A percentile compares a stretch with the other conserved stretches of the same genome.
These are phyloP conservation scores for grape (Vitis vinifera) DNA, from an alignment of 164 flowering plant genomes.

Conservation along the genomic window ASM3070453v1 NC_081808.1:25651501-25652000, in stretches of 20 bases:
- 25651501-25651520: background rate
- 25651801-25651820: conserved; percentile 36
- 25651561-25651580: background rate
- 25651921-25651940: conserved; percentile 26
- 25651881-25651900: conserved; percentile 38
- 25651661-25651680: conserved; percentile 22
- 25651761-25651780: conserved; percentile 41
- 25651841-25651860: conserved; percentile 23
- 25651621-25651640: conserved; percentile 20
- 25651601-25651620: conserved; percentile 23
- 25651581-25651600: conserved; percentile 25
- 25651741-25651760: conserved; percentile 27
- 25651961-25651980: conserved; percentile 41
- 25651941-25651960: conserved; percentile 34
- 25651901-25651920: conserved; percentile 34
- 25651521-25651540: background rate
- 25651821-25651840: conserved; percentile 27
- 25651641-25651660: conserved; percentile 27
- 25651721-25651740: conserved; percentile 29
- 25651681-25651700: conserved; percentile 24
- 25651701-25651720: conserved; percentile 19
- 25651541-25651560: background rate
- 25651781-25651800: conserved; percentile 33
- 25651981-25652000: conserved; percentile 28
- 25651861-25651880: conserved; percentile 37